These are phyloP conservation scores for Catharanthus roseus DNA, from an alignment of 257 asterid genomes.

Conservation along the genomic window DNA sequence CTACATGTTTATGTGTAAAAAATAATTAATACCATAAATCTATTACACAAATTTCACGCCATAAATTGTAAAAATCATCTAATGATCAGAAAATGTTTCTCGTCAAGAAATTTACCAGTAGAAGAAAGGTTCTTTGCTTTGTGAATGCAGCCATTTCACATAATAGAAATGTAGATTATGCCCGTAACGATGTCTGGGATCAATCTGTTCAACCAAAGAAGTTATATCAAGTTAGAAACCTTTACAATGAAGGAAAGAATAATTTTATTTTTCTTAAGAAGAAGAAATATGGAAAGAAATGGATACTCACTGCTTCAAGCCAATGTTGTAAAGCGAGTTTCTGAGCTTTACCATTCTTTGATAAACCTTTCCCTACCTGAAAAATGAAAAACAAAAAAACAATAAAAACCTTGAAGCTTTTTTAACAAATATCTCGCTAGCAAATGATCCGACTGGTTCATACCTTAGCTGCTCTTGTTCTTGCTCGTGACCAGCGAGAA, in stretches of 20 bases:
- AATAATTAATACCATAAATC: slow-evolving; percentile 12
- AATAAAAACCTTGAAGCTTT: neutral
- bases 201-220: slow-evolving; percentile 48
- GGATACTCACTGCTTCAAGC: slow-evolving; percentile 87
- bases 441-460: neutral
- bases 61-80: neutral
- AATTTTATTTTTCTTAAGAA: neutral
- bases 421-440: neutral
- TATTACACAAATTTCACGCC: neutral
- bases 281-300: neutral
- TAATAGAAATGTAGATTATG: slow-evolving; percentile 91
- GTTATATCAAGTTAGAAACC: slow-evolving; percentile 19
- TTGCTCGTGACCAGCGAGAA: slow-evolving; percentile 90
- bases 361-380: slow-evolving; percentile 91
- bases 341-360: slow-evolving; percentile 77
- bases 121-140: slow-evolving; percentile 92
- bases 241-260: neutral
- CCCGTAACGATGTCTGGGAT: slow-evolving; percentile 95
- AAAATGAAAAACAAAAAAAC: slow-evolving; percentile 15
- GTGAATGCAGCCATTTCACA: slow-evolving; percentile 70
- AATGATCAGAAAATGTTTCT: neutral
- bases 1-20: slow-evolving; percentile 30
- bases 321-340: slow-evolving; percentile 93
- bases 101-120: slow-evolving; percentile 54
- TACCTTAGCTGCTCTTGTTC: slow-evolving; percentile 97